Evolutionary conservation across 345 rosid genomes (phyloP), one percentile per base, ranked within the genome.

Genomic region (Salix arbutifolia): DNA sequence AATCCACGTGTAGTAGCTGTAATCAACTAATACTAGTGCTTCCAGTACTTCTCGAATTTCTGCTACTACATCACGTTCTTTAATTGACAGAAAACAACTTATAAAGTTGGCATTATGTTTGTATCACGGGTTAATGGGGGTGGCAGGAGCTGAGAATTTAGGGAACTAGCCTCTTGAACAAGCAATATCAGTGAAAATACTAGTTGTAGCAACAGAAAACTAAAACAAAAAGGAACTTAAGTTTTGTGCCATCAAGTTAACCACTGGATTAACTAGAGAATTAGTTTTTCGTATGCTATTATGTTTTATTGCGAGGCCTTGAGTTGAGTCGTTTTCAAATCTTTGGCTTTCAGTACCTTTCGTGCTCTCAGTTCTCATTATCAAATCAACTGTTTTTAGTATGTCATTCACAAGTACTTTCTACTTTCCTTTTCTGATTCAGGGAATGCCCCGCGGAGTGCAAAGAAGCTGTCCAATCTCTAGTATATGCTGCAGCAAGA

Each of bases 391-490:
- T 35, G 48, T n/a, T 38, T 9, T 46, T 65, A 21, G 25, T 8
- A 9, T 33, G n/a, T 6, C 56, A 60, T 4, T 11, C 17, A 12
- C 35, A 14, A n/a, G 12, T 19, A 0, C 26, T 35, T 6, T 17
- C 13, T 5, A 19, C 50, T 12, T 42, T 71, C 48, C 60, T 68
- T 26, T 74, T 61, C 3, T 65, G 71, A 53, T 66, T n/a, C 83
- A 94, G 97, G 74, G 95, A 90, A 76, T 93, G 97, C 65, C 99
- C 97, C 37, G 90, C 85, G 58, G 98, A 90, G 69, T 93, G 99
- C 83, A 83, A 74, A 77, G 95, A 90, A 82, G 94, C 97, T 65
- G 83, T 88, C 25, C 79, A 92, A 17, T 90, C 97, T 67, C 85
- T 96, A 67, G 79, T 87, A 48, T 88, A 90, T 48, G 96, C 97